Conservation (phyloP, 2,329 filamentous ascomycete genomes). For the Scolecobasidium constrictum region DNA sequence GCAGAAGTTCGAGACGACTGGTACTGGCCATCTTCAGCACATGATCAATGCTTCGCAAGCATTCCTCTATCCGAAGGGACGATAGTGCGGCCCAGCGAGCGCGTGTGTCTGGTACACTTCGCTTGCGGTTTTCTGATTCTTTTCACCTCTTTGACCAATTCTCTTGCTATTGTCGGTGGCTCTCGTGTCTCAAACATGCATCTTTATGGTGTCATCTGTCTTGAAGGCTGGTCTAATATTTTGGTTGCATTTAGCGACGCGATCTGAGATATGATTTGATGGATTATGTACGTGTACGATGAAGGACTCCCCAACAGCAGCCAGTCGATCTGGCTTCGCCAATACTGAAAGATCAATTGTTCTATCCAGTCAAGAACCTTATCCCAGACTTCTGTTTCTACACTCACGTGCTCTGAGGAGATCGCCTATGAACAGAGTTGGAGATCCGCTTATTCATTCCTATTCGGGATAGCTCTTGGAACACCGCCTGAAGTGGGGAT, state of each 20-base stretch:
- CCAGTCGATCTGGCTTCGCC: background rate
- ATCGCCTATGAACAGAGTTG: background rate
- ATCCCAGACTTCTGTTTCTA: background rate
- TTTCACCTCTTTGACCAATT: no score
- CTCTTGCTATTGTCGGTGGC: no score
- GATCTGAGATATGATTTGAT: background rate
- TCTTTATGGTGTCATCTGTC: no score
- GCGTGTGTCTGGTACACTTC: background rate
- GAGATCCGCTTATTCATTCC: background rate
- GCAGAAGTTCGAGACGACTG: slow-evolving; percentile 58
- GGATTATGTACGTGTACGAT: background rate
- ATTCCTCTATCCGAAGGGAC: slow-evolving; percentile 16
- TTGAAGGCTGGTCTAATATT: no score
- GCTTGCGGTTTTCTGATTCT: no score
- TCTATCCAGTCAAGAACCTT: background rate
- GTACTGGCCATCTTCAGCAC: slow-evolving; percentile 26
- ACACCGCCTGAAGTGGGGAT: background rate
- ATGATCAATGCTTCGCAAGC: slow-evolving; percentile 31
- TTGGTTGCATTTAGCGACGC: no score
- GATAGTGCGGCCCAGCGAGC: slow-evolving; percentile 3
- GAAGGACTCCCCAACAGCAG: background rate
- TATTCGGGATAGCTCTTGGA: background rate
- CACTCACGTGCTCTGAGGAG: background rate
- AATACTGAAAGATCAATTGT: no score
- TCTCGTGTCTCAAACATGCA: no score